phyloP scores from a whole-genome alignment of 2,329 filamentous ascomycete species.

The Magnaporthiopsis rhizophila region DNA sequence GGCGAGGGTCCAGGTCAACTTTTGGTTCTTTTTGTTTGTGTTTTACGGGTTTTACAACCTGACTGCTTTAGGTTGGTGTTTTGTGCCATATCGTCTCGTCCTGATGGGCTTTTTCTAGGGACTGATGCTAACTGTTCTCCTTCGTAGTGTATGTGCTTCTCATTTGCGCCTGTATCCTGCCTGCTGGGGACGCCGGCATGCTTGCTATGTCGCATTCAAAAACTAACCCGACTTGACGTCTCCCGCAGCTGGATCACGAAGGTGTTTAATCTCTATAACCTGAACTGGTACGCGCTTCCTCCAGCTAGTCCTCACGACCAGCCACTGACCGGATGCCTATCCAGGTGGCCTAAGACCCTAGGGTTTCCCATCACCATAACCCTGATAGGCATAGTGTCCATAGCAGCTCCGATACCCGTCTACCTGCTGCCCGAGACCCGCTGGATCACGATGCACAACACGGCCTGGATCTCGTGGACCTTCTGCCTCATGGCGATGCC shows the following conservation, averaged over 20 bases:
- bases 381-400: slow-evolving; percentile 51
- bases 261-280: slow-evolving; percentile 61
- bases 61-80: slow-evolving; percentile 38
- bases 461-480: slow-evolving; percentile 61
- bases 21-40: slow-evolving; percentile 64
- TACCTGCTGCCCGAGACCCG: slow-evolving; percentile 46
- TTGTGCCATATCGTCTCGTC: neutral
- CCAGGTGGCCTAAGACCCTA: slow-evolving; percentile 52
- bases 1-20: slow-evolving; percentile 57
- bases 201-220: too few relatives aligned
- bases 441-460: slow-evolving; percentile 54
- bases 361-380: slow-evolving; percentile 58
- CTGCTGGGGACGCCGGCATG: too few relatives aligned
- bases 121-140: neutral
- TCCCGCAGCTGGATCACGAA: slow-evolving; percentile 59
- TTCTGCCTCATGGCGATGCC: slow-evolving; percentile 64
- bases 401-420: slow-evolving; percentile 50
- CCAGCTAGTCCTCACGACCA: neutral
- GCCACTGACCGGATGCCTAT: neutral
- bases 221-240: neutral
- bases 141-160: neutral
- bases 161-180: neutral
- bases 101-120: neutral
- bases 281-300: slow-evolving; percentile 48
- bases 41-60: slow-evolving; percentile 65